Base-by-base conservation (phyloP, 1,139 yeast genomes). In the Pichia sp. region DNA sequence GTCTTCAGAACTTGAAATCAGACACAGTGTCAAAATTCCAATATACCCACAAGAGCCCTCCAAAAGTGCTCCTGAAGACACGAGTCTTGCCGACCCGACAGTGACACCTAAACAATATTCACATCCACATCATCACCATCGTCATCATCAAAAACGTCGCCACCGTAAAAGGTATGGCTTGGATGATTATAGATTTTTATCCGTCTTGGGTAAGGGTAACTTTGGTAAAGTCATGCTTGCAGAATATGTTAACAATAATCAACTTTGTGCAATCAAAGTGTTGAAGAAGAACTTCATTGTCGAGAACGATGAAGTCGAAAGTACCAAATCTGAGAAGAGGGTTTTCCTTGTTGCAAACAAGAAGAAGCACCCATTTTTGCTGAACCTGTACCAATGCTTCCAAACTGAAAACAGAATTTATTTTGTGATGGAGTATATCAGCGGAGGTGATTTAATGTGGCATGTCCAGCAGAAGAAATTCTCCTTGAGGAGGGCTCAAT, bases 361-460 rank as follows among this genome's bases (percentile, higher is more conserved):
- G 62, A 95, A 90, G 59, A 82, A 82, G 64, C 98, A 93, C 73
- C 99, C 99, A 52, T 93, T 95, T 72, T 78, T 93, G 69, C 79
- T 95, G 64, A 90, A 90, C 66, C 75, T 95, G 60, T 95, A 87
- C 68, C 95, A 97, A 65, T 90, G 98, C 67, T 93, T 93, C 80
- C 99, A 93, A 73, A 93, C 99, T 0, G 99, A 95, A 64, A 92
- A 95, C 69, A 82, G 99, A 68, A 88, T 93, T 48, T 93, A 95
- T 71, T 93, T 95, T 72, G 99, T 95, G 13, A 93, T 93, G 99
- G 99, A 93, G 70, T 93, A 90, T 67, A 86, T 93, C 53, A 85
- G 95, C 11, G 99, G 99, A 55, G 99, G 99, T 69, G 99, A 93
- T 74, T 80, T 93, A 67, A 93, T 93, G 99, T 90, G 97, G 96